Evolutionary conservation across 2,329 filamentous ascomycete species (phyloP), one percentile per base, ranked within the genome.

Genomic region (Penicillium thymicola): DNA sequence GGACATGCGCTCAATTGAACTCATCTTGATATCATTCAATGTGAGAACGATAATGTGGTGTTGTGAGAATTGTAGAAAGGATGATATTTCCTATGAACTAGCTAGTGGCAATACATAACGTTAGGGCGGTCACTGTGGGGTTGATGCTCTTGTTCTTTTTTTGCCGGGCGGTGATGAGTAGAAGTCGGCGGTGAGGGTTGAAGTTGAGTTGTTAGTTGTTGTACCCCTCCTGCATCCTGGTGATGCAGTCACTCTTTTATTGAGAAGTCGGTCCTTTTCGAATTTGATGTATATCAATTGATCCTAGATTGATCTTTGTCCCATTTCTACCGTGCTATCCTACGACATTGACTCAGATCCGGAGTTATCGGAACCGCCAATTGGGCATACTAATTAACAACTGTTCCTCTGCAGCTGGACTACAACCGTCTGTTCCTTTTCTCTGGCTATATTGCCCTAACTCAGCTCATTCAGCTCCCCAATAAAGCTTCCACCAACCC

Each of bases 1-100:
- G 59, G 84, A 85, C 80, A 97, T 96, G 65, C 89, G 86, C 51
- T 92, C 88, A 70, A 97, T 89, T 53, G 89, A 89, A 54, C 89
- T 88, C 91, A 95, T 95, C 43, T 59, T 73, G 65, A 47, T 44
- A 51, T 54, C 13, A 27, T 37, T 37, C 27, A 32, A 51, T 48
- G 4, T 51, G 21, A 25, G n/a, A 18, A 43, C 34, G 16, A 52
- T 58, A 61, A 66, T 61, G 62, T 66, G 64, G 63, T 62, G 60
- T 61, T 60, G 21, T 21, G 21, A 21, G 21, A 3, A 21, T 21
- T 21, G 21, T 3, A 21, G 21, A 21, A 21, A 21, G 21, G 21
- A 21, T 21, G 21, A 21, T 21, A 21, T 21, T 21, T 21, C 21
- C 21, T 21, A 21, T 21, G 21, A 21, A 21, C 21, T 21, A 21